Percentiles rank a stretch among this genome's conserved stretches.
These are phyloP conservation scores for Oidiodendron maius DNA, from an alignment of 495 filamentous ascomycete genomes.

Conservation along the genomic window DNA sequence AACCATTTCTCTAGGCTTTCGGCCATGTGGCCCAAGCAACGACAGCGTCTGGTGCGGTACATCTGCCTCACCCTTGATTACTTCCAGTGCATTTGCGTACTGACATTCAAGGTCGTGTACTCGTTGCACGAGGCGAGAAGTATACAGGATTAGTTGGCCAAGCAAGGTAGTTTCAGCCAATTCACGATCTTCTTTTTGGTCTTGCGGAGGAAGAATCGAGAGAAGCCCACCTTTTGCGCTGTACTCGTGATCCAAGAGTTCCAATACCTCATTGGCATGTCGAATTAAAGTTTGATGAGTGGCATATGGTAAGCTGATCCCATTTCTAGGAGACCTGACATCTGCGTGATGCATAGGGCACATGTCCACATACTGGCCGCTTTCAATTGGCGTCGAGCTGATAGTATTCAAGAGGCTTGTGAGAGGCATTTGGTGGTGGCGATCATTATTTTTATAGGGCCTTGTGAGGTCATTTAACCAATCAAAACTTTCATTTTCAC, in stretches of 20 bases:
- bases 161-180: conserved; percentile 35
- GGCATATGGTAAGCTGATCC: conserved; percentile 28
- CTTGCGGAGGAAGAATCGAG: conserved; percentile 36
- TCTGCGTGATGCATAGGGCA: conserved; percentile 15
- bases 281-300: conserved; percentile 40
- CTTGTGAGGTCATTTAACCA: conserved; percentile 37
- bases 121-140: conserved; percentile 38
- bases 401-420: conserved; percentile 37
- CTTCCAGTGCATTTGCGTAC: conserved; percentile 40
- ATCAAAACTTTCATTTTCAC: conserved; percentile 37
- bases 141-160: conserved; percentile 43
- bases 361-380: conserved; percentile 7
- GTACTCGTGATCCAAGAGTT: conserved; percentile 49
- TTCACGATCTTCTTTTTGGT: conserved; percentile 20
- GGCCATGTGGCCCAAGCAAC: conserved; percentile 29
- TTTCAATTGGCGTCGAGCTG: conserved; percentile 15
- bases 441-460: conserved; percentile 33
- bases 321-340: conserved; percentile 4
- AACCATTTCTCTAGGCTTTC: conserved; percentile 31
- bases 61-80: conserved; percentile 39
- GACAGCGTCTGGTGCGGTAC: conserved; percentile 36
- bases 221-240: conserved; percentile 43
- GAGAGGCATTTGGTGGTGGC: conserved; percentile 35
- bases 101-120: conserved; percentile 44
- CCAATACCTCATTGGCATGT: conserved; percentile 48